Conservation (phyloP, 495 filamentous ascomycete genomes). For the Sordaria brevicollis region DNA sequence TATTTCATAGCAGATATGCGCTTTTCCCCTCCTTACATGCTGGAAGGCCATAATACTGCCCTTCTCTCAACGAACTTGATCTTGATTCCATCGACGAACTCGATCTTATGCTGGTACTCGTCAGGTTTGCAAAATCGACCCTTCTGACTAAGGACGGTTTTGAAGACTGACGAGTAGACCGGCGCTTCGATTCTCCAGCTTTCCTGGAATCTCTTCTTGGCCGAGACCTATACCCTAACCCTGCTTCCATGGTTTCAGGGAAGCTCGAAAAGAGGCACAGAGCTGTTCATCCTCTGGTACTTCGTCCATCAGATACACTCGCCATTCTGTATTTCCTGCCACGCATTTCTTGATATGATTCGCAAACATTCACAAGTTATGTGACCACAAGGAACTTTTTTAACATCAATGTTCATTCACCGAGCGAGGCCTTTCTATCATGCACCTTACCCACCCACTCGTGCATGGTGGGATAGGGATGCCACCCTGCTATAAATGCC, state of each 20-base stretch:
- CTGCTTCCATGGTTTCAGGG: not conserved
- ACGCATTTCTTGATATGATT: not conserved
- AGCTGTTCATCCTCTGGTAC: not conserved
- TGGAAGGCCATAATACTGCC: not conserved
- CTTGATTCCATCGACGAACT: too few species aligned
- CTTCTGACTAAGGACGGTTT: too few species aligned
- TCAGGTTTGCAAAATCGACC: too few species aligned
- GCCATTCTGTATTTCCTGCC: not conserved
- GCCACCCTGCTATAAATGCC: not conserved
- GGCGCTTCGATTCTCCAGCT: not conserved
- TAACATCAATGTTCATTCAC: not conserved
- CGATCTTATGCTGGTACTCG: too few species aligned
- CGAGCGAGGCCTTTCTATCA: not conserved
- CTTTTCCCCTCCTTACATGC: not conserved
- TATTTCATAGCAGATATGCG: not conserved
- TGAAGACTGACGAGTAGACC: too few species aligned
- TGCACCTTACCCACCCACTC: not conserved
- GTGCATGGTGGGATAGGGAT: not conserved
- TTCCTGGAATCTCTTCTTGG: not conserved
- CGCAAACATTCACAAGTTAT: too few species aligned
- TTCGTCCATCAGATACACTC: not conserved
- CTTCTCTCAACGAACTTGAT: too few species aligned
- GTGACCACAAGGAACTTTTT: too few species aligned
- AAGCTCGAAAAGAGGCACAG: not conserved
- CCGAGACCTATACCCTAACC: not conserved